phyloP scores from a whole-genome alignment of 352 stramenopile species.

The Blastocystis sp. region DNA sequence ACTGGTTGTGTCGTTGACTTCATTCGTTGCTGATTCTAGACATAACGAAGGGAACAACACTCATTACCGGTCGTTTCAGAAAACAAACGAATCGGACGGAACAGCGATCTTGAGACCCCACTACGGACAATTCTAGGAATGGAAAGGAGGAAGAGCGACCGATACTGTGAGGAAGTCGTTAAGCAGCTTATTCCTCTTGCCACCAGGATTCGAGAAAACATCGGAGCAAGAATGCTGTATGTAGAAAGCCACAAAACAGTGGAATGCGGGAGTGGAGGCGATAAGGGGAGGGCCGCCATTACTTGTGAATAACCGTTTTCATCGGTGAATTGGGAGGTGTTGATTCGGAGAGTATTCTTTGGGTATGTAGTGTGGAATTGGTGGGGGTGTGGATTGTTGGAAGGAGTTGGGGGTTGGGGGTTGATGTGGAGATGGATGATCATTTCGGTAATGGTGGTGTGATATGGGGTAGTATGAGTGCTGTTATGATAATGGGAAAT shows the following conservation, averaged over 20 bases:
- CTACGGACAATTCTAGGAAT: constrained; percentile 30
- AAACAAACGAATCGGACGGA: constrained; percentile 22
- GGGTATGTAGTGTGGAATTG: too few species aligned
- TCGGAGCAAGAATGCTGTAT: neutral
- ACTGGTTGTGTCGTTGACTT: neutral
- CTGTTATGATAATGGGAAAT: too few species aligned
- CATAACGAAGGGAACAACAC: neutral
- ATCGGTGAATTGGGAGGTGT: neutral
- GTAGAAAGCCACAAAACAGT: neutral
- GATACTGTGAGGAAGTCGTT: constrained; percentile 41
- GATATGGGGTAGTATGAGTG: too few species aligned
- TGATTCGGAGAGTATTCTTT: too few species aligned
- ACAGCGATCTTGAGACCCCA: neutral
- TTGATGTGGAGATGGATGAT: too few species aligned
- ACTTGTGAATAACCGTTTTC: neutral
- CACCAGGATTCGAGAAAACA: constrained; percentile 50
- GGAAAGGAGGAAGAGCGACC: too few species aligned
- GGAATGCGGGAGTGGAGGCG: constrained; percentile 4
- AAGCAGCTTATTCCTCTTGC: constrained; percentile 42
- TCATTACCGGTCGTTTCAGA: constrained; percentile 22
- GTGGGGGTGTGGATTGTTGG: too few species aligned
- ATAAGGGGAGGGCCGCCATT: neutral
- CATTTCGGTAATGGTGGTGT: too few species aligned
- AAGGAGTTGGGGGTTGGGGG: too few species aligned
- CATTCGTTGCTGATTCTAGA: constrained; percentile 12